These are phyloP conservation scores for Psilocybe cubensis DNA, from an alignment of 768 basidiomycete species.

Conservation along the genomic window DNA sequence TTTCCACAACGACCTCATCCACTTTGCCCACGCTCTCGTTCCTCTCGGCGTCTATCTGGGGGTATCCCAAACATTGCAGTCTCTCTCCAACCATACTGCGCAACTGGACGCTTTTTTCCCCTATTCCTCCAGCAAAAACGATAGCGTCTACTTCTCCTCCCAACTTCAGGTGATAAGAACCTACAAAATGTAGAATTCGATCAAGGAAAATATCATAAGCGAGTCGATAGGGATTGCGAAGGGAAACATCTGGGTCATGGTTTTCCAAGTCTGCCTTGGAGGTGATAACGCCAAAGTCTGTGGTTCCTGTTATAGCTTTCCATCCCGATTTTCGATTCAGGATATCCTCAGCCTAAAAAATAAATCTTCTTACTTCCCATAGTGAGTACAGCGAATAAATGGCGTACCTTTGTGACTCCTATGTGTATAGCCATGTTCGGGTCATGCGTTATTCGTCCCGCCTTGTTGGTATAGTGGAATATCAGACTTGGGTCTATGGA, in stretches of 20 bases:
- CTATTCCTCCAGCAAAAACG: constrained; percentile 89
- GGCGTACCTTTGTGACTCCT: constrained; percentile 53
- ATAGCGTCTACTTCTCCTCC: constrained; percentile 71
- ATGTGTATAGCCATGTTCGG: constrained; percentile 47
- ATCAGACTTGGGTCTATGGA: constrained; percentile 84
- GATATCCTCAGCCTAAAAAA: constrained; percentile 64
- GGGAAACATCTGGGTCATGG: constrained; percentile 24
- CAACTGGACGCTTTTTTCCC: constrained; percentile 71
- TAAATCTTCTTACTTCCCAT: neutral
- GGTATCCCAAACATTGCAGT: constrained; percentile 66
- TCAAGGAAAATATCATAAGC: constrained; percentile 85
- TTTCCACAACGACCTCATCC: constrained; percentile 49
- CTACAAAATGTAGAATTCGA: constrained; percentile 72
- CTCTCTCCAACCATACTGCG: constrained; percentile 58
- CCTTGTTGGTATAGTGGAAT: constrained; percentile 76
- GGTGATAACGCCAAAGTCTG: constrained; percentile 78
- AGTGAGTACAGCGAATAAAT: neutral
- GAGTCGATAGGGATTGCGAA: constrained; percentile 47
- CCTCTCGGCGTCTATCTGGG: constrained; percentile 47
- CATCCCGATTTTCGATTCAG: constrained; percentile 80
- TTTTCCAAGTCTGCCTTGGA: constrained; percentile 38
- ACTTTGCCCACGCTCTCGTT: constrained; percentile 42
- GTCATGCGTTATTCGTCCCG: constrained; percentile 58
- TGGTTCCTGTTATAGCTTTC: constrained; percentile 77
- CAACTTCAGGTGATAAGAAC: constrained; percentile 77